phyloP scores from a whole-genome alignment of 352 stramenopile genomes.

The Pythium biforme region DNA sequence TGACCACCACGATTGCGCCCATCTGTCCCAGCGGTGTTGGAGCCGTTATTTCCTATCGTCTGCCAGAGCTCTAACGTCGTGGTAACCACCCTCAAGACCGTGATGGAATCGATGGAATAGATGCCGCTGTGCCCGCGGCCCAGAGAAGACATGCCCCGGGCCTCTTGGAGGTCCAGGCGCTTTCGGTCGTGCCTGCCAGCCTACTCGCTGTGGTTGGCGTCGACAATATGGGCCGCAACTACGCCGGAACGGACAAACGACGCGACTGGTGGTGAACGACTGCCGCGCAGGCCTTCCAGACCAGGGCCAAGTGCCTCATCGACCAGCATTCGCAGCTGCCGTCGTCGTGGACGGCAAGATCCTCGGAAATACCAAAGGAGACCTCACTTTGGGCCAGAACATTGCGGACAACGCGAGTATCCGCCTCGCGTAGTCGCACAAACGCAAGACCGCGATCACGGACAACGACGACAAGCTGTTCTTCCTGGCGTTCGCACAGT shows the following conservation, averaged over 20 bases:
- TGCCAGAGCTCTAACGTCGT: no score
- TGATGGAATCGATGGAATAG: no score
- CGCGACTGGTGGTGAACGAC: conserved; percentile 88
- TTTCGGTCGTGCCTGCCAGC: no score
- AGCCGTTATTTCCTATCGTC: no score
- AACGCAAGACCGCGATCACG: no score
- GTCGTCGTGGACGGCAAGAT: conserved; percentile 31
- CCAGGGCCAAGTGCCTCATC: conserved; percentile 48
- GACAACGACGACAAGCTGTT: background rate
- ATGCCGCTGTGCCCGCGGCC: no score
- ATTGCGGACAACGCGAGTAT: conserved; percentile 77
- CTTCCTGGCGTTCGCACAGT: conserved; percentile 3
- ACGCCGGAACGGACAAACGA: conserved; percentile 81
- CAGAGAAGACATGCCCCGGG: no score
- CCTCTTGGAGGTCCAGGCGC: no score
- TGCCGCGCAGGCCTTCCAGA: conserved; percentile 67
- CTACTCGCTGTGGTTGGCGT: no score
- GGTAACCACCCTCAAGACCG: no score
- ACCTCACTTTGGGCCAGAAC: conserved; percentile 64
- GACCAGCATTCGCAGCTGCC: conserved; percentile 42
- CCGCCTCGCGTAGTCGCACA: conserved; percentile 34
- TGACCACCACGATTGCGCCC: no score
- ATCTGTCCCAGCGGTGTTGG: no score
- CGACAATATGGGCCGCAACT: conserved; percentile 88
- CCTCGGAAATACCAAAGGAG: conserved; percentile 52